A percentile compares a stretch with the other conserved stretches of the same genome.
Evolutionary conservation across 2,329 filamentous ascomycete genomes (phyloP).

Genomic region (Grosmannia penicillata): DNA sequence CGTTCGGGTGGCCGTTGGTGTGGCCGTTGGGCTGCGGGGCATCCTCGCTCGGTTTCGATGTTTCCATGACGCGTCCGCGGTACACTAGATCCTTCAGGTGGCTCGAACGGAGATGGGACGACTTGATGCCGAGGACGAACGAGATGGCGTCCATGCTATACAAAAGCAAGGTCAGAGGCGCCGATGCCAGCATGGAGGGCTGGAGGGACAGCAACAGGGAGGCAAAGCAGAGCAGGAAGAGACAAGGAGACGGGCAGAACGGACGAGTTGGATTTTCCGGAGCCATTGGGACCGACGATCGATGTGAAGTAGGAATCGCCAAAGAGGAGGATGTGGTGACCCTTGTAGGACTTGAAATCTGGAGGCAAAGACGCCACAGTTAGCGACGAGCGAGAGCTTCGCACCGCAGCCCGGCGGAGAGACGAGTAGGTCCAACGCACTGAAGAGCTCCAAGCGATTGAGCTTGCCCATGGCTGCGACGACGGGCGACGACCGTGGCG

Average conservation of each 20-base stretch:
- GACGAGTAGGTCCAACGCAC: slow-evolving; percentile 33
- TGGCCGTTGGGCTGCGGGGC: slow-evolving; percentile 43
- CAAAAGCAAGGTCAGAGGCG: too few relatives aligned
- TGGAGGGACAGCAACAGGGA: not conserved
- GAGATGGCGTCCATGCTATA: slow-evolving; percentile 95
- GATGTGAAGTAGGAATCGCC: slow-evolving; percentile 98
- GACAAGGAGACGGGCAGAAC: slow-evolving; percentile 17
- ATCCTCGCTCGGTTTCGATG: slow-evolving; percentile 83
- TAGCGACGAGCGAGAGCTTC: too few relatives aligned
- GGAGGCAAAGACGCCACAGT: slow-evolving; percentile 7
- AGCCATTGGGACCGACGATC: slow-evolving; percentile 98
- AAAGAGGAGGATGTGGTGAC: slow-evolving; percentile 84
- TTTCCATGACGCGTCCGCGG: slow-evolving; percentile 82
- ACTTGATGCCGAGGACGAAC: slow-evolving; percentile 96
- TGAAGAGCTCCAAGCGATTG: slow-evolving; percentile 85
- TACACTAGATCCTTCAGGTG: slow-evolving; percentile 93
- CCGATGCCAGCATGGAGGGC: too few relatives aligned
- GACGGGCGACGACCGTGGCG: slow-evolving; percentile 3
- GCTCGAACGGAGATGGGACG: slow-evolving; percentile 87
- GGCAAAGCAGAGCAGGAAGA: not conserved
- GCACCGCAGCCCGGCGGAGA: not conserved
- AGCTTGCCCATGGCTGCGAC: slow-evolving; percentile 69
- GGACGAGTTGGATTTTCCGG: slow-evolving; percentile 95
- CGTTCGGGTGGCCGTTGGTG: slow-evolving; percentile 45
- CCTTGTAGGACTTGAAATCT: slow-evolving; percentile 99